Evolutionary conservation across 2,329 filamentous ascomycete genomes (phyloP), one percentile per base, ranked within the genome.

Genomic region (Trichoderma oligosporum): DNA sequence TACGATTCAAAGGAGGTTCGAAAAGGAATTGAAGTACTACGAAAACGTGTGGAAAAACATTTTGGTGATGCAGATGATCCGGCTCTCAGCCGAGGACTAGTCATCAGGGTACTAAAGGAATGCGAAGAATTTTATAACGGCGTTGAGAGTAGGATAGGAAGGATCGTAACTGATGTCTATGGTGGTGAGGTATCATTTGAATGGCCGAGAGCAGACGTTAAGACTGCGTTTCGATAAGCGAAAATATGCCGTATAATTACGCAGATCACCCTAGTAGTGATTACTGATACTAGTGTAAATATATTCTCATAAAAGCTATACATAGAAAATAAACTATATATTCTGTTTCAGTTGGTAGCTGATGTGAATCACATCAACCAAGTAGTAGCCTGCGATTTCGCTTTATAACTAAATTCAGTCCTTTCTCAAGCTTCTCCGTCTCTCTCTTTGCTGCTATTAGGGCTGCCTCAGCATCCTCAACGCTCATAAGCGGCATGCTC

Each of bases 41-140:
- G 87, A 67, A 96, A 96, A 76, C 83, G 93, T 48, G 89, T 97
- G 1, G 93, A 97, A 74, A 99, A 97, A 76, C 93, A 97, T 73
- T 97, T 97, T 78, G 91, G 91, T 41, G 91, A 96, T 64, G 88
- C 86, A 4, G 91, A 95, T 64, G 88, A 92, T 61, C 83, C 85
- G 56, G 82, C 76, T 20, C 76, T 87, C 54, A 87, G 83, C 65
- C 76, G 77, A 48, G 76, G 76, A 33, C 74, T 87, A 38, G 83
- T 86, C 22, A 72, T 72, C 49, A 79, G 81, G 68, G 82, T 87
- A 35, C 70, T 83, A 46, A 74, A 74, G 59, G 82, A 85, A 67
- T 86, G 84, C 67, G 84, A 86, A 71, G 74, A 70, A 59, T 87
- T 83, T 65, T 87, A 87, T 66, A 76, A 77, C 55, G 78, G 82